Evolutionary conservation across 495 filamentous ascomycete genomes (phyloP).

Genomic region (Hyaloscypha hepaticicola): DNA sequence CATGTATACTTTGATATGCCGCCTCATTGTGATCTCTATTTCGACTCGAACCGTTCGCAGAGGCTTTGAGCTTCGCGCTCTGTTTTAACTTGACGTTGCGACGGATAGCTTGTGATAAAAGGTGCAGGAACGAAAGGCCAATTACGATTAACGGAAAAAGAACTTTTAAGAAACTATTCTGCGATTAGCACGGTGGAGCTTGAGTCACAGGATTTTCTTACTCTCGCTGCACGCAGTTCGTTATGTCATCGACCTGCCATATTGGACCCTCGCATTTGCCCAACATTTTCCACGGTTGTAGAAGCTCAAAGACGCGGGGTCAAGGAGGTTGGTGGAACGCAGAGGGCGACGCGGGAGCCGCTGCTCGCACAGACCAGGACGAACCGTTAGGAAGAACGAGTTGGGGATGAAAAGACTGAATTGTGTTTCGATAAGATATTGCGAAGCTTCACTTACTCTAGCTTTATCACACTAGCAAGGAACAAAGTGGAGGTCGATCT

Average conservation of each 20-base stretch:
- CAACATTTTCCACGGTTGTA: conserved; percentile 40
- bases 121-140: conserved; percentile 65
- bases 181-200: conserved; percentile 9
- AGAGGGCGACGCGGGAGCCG: background rate
- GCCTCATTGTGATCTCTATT: conserved; percentile 6
- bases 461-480: conserved; percentile 1
- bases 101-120: conserved; percentile 54
- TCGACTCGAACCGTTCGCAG: conserved; percentile 35
- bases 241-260: conserved; percentile 89
- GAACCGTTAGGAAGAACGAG: background rate
- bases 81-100: conserved; percentile 47
- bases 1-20: conserved; percentile 2
- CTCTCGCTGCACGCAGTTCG: conserved; percentile 85
- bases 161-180: conserved; percentile 74
- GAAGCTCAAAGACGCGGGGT: background rate
- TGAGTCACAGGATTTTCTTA: conserved; percentile 44
- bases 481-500: background rate
- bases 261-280: conserved; percentile 75
- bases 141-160: conserved; percentile 74
- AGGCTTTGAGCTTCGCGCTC: conserved; percentile 48
- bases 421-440: background rate
- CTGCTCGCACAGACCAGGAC: background rate
- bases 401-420: background rate
- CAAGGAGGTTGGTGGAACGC: background rate
- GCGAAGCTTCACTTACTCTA: conserved; percentile 6